phyloP scores from a whole-genome alignment of 306 rosid genomes.

The Cucurbita pepo region DNA sequence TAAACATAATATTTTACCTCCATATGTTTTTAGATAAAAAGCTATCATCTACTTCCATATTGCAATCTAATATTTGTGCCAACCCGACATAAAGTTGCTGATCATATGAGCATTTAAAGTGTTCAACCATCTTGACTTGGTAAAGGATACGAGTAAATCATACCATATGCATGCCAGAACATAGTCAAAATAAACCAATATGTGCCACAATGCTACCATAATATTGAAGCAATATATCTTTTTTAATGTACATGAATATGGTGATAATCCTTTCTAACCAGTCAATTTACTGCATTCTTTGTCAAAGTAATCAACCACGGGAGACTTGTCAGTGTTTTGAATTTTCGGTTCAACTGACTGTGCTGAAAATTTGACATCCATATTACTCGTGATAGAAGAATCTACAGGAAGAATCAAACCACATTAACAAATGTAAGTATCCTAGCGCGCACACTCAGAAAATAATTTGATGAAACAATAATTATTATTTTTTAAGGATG shows the following conservation, averaged over 20 bases:
- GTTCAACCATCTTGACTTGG: not conserved
- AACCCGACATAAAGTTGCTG: not conserved
- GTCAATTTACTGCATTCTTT: constrained; percentile 3
- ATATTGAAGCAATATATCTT: not conserved
- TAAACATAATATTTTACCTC: too few species aligned
- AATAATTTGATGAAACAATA: not conserved
- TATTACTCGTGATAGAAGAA: constrained; percentile 9
- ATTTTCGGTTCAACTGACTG: constrained; percentile 8
- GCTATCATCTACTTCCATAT: not conserved
- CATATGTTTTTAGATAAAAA: too few species aligned
- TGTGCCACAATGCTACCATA: not conserved
- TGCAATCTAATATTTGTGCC: not conserved
- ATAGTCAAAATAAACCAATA: not conserved
- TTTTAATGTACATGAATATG: not conserved
- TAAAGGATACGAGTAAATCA: not conserved
- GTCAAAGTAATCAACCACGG: constrained; percentile 11
- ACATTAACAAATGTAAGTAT: not conserved
- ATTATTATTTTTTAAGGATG: not conserved
- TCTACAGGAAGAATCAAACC: not conserved
- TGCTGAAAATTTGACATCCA: not conserved
- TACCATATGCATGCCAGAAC: not conserved
- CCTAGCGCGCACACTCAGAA: not conserved
- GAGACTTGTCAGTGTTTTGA: constrained; percentile 13
- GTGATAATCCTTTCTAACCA: constrained; percentile 16
- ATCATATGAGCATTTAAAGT: not conserved